Evolutionary conservation across 2,329 filamentous ascomycete genomes (phyloP).

Genomic region (Aspergillus puulaauensis): DNA sequence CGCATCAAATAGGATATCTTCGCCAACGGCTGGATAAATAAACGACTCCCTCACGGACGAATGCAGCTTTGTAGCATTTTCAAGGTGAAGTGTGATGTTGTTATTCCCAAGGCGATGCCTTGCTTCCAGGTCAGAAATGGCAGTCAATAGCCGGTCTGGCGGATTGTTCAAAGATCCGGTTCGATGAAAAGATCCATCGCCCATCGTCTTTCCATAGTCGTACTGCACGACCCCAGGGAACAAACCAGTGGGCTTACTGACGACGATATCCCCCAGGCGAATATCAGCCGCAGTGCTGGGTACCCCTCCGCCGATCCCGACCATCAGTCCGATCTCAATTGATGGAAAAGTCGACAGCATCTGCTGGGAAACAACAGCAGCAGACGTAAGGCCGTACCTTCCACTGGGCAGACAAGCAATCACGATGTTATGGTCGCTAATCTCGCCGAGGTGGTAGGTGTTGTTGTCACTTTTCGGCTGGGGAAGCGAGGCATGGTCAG

Average conservation of each 20-base stretch:
- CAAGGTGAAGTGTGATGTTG: neutral
- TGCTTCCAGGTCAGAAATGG: neutral
- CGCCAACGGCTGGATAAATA: neutral
- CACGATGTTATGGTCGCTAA: neutral
- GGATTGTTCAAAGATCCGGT: neutral
- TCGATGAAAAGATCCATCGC: neutral
- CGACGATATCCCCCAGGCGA: neutral
- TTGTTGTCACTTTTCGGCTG: neutral
- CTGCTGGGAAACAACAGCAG: neutral
- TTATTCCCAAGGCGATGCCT: neutral
- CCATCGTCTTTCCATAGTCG: neutral
- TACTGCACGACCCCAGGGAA: neutral
- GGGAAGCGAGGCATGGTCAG: neutral
- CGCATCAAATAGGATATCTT: neutral
- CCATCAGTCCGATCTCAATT: neutral
- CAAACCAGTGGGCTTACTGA: neutral
- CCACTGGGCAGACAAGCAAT: neutral
- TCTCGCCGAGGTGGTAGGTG: neutral
- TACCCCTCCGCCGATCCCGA: neutral
- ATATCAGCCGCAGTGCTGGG: neutral
- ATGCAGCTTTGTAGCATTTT: neutral
- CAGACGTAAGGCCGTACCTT: neutral
- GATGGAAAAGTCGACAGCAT: neutral
- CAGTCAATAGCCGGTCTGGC: neutral
- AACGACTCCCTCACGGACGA: rapidly evolving